Conservation (phyloP, 148 eudicot species). For the Spergularia bocconei region DNA sequence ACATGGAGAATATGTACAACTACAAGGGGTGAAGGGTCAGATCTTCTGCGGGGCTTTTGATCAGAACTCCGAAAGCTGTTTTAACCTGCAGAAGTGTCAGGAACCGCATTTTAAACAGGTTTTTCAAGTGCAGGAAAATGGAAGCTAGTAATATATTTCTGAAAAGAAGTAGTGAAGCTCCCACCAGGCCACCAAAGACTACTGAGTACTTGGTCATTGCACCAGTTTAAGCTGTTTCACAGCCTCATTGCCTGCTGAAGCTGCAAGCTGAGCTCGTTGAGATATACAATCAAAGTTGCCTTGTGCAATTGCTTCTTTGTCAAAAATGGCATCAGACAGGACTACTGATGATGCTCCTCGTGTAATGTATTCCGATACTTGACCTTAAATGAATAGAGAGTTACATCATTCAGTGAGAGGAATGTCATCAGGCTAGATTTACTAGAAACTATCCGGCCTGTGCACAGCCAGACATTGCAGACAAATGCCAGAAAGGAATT, state of each 20-base stretch:
- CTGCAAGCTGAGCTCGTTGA: conserved; percentile 53
- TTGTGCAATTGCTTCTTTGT: conserved; percentile 49
- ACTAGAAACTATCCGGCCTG: not conserved
- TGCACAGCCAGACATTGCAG: not conserved
- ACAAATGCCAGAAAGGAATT: not conserved
- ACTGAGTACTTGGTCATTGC: not conserved
- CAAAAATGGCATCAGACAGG: conserved; percentile 80
- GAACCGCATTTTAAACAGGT: not conserved
- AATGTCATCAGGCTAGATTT: not conserved
- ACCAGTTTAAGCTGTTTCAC: conserved; percentile 30
- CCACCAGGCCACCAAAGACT: not conserved
- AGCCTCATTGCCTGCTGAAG: conserved; percentile 48
- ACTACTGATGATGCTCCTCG: conserved; percentile 80
- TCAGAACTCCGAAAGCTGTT: not conserved
- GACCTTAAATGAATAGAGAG: conserved; percentile 38
- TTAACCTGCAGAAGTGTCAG: conserved; percentile 7
- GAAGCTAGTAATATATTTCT: not conserved
- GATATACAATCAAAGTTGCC: conserved; percentile 45
- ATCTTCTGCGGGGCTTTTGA: not conserved
- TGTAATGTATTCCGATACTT: conserved; percentile 46
- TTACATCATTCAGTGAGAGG: not conserved
- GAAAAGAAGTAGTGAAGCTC: not conserved
- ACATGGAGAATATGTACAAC: not conserved
- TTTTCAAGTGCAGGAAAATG: not conserved
- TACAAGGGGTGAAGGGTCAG: not conserved